These are phyloP conservation scores for Coniferiporia sulphurascens DNA, from an alignment of 1,284 basidiomycete species.

Conservation along the genomic window DNA sequence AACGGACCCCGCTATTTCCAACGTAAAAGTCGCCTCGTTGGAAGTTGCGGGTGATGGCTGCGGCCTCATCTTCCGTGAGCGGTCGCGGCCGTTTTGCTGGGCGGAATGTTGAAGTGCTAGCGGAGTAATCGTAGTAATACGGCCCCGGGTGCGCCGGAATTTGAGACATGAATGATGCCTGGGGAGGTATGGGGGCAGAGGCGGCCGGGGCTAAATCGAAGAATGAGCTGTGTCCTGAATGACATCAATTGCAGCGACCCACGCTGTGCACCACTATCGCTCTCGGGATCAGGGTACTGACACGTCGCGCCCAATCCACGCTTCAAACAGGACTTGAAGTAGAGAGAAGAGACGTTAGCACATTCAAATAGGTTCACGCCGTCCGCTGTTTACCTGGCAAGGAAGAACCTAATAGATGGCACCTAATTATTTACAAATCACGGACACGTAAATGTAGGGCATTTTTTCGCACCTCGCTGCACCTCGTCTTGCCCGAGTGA, in stretches of 20 bases:
- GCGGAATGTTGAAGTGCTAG: slow-evolving; percentile 70
- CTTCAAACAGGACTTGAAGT: slow-evolving; percentile 64
- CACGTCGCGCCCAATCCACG: slow-evolving; percentile 62
- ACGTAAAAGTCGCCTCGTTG: slow-evolving; percentile 74
- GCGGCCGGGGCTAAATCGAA: slow-evolving; percentile 2
- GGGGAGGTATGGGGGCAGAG: slow-evolving; percentile 5
- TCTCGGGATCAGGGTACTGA: slow-evolving; percentile 72
- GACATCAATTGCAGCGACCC: slow-evolving; percentile 9
- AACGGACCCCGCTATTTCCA: slow-evolving; percentile 55
- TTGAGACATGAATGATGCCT: slow-evolving; percentile 8
- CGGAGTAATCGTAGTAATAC: slow-evolving; percentile 75
- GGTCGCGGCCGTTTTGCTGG: slow-evolving; percentile 68
- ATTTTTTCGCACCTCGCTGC: slow-evolving; percentile 45
- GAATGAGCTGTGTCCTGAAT: not conserved
- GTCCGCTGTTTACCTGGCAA: slow-evolving; percentile 51
- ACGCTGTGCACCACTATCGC: slow-evolving; percentile 34
- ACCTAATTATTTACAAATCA: not conserved
- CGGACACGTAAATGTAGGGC: not conserved
- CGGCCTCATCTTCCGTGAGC: slow-evolving; percentile 73
- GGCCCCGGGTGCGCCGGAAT: slow-evolving; percentile 33
- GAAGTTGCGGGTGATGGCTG: slow-evolving; percentile 74
- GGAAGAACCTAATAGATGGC: slow-evolving; percentile 43
- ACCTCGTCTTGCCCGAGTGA: slow-evolving; percentile 74
- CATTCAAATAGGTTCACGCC: too few species aligned
- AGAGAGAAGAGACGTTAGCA: not conserved